A percentile compares a stretch with the other conserved stretches of the same genome.
Conservation (phyloP, 495 filamentous ascomycete genomes). For the Aspergillus olivimuriae region DNA sequence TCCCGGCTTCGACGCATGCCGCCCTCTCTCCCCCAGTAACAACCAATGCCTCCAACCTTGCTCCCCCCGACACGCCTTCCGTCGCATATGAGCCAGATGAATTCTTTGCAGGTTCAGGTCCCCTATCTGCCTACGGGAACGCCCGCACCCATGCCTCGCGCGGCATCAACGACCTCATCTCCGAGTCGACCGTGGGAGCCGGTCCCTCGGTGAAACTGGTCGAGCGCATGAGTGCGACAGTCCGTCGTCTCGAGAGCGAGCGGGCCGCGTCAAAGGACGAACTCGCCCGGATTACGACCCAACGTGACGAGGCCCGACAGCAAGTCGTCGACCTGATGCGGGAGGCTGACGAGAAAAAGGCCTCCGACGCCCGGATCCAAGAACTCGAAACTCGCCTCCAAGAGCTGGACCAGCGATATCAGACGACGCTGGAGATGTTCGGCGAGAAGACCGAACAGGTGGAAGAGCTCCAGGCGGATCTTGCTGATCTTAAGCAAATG, state of each 20-base stretch:
- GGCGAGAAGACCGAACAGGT: slow-evolving; percentile 95
- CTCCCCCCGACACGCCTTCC: slow-evolving; percentile 48
- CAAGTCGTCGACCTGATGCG: slow-evolving; percentile 86
- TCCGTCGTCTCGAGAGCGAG: slow-evolving; percentile 85
- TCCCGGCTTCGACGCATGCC: slow-evolving; percentile 33
- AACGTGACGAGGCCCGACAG: slow-evolving; percentile 84
- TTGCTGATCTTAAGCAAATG: slow-evolving; percentile 88
- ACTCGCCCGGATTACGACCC: slow-evolving; percentile 65
- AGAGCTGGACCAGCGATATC: slow-evolving; percentile 60
- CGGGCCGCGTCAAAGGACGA: slow-evolving; percentile 83
- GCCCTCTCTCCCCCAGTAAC: slow-evolving; percentile 29
- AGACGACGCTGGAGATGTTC: slow-evolving; percentile 88
- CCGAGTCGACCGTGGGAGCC: slow-evolving; percentile 78
- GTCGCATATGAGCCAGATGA: slow-evolving; percentile 62
- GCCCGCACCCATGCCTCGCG: slow-evolving; percentile 36
- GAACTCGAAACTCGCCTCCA: slow-evolving; percentile 60
- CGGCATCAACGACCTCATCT: slow-evolving; percentile 80
- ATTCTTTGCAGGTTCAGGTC: slow-evolving; percentile 51
- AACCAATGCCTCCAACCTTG: slow-evolving; percentile 24
- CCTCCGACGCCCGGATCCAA: slow-evolving; percentile 50
- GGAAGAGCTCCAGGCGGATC: slow-evolving; percentile 82
- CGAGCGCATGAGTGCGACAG: slow-evolving; percentile 90
- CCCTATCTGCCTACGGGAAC: slow-evolving; percentile 49
- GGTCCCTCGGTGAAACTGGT: slow-evolving; percentile 94
- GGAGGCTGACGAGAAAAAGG: slow-evolving; percentile 66